Evolutionary conservation across 176 grass and related monocot genomes (phyloP).

Genomic region (Oryza brachyantha): DNA sequence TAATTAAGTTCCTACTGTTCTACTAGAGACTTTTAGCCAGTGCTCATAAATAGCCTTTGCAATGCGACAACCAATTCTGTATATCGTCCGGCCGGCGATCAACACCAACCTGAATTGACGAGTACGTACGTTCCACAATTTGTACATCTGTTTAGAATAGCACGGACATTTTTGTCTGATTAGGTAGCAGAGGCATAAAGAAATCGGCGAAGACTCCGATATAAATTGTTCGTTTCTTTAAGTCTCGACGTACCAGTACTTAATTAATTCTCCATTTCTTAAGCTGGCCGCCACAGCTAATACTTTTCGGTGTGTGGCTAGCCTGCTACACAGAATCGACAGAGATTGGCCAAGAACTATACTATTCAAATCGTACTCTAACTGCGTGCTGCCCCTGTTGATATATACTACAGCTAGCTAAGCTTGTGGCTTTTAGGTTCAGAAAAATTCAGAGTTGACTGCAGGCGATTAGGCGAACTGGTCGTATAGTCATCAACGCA

Average conservation of each 20-base stretch:
- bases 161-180: not conserved
- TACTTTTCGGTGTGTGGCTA: not conserved
- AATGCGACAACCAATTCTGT: slow-evolving; percentile 11
- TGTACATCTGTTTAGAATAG: not conserved
- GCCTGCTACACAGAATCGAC: not conserved
- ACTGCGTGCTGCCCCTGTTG: not conserved
- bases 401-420: not conserved
- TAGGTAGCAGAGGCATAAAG: slow-evolving; percentile 12
- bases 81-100: not conserved
- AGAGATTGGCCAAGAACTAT: not conserved
- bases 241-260: too few species aligned
- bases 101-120: not conserved
- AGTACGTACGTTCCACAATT: not conserved
- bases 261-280: not conserved
- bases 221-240: not conserved
- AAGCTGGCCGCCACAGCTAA: not conserved
- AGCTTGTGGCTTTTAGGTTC: not conserved
- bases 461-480: not conserved
- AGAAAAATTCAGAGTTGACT: not conserved
- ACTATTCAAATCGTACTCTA: not conserved
- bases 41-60: not conserved
- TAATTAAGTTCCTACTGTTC: too few species aligned
- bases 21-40: not conserved
- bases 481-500: not conserved
- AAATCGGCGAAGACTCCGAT: not conserved